Evolutionary conservation across 1,284 basidiomycete species (phyloP).

Genomic region (Cutaneotrichosporon mucoides): DNA sequence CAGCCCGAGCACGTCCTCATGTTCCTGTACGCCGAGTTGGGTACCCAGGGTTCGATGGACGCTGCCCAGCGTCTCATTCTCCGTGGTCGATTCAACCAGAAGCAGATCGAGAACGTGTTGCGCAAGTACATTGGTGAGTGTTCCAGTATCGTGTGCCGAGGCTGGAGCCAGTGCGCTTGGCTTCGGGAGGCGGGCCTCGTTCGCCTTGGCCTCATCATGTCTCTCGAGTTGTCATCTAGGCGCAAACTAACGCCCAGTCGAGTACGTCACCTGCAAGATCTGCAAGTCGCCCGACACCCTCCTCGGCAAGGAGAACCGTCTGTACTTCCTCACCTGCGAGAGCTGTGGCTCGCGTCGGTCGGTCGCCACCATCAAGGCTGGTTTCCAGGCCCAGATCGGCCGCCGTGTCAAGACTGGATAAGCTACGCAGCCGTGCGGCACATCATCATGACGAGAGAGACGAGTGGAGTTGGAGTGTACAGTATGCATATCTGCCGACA

Average conservation of each 20-base stretch:
- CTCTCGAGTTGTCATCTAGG: no score
- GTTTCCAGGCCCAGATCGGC: slow-evolving; percentile 90
- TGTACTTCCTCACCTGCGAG: slow-evolving; percentile 98
- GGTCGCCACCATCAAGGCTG: slow-evolving; percentile 95
- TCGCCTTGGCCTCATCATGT: no score
- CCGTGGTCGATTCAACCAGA: slow-evolving; percentile 96
- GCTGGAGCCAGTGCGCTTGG: no score
- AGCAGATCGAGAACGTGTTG: slow-evolving; percentile 97
- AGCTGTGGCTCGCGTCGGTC: slow-evolving; percentile 87
- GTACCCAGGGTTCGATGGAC: slow-evolving; percentile 94
- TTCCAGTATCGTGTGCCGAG: no score
- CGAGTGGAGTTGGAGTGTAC: slow-evolving; percentile 6
- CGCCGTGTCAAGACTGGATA: slow-evolving; percentile 20
- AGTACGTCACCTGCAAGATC: slow-evolving; percentile 99
- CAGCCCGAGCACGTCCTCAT: slow-evolving; percentile 99
- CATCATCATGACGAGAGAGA: not conserved
- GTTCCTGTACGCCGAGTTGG: slow-evolving; percentile 97
- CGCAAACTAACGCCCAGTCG: slow-evolving; percentile 57
- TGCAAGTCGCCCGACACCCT: slow-evolving; percentile 98
- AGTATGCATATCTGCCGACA: slow-evolving; percentile 12
- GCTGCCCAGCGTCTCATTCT: slow-evolving; percentile 90
- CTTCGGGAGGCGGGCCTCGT: no score
- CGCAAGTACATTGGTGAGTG: slow-evolving; percentile 87
- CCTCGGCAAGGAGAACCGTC: slow-evolving; percentile 94
- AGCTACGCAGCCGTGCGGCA: not conserved